phyloP scores from a whole-genome alignment of 140 eudicot species.

The Senecio squalidus region DNA sequence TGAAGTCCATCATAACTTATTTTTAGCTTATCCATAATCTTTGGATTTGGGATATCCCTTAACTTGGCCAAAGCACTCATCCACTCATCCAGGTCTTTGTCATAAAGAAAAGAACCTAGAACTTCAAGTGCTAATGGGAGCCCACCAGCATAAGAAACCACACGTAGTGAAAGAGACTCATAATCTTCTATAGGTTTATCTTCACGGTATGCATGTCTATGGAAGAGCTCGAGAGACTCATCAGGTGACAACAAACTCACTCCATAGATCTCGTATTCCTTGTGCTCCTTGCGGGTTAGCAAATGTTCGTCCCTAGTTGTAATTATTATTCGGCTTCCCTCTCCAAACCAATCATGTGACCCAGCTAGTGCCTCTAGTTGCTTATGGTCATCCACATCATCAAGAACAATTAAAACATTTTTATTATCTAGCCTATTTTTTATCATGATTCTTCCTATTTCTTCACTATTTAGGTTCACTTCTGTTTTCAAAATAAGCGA shows the following conservation, averaged over 20 bases:
- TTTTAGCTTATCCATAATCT: conserved; percentile 16
- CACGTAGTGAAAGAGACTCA: conserved; percentile 8
- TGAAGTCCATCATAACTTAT: conserved; percentile 28
- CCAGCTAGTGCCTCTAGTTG: conserved; percentile 31
- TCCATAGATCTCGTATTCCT: not conserved
- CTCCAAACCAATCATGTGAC: conserved; percentile 36
- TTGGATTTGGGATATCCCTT: conserved; percentile 4
- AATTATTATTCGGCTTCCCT: conserved; percentile 49
- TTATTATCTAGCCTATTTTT: conserved; percentile 15
- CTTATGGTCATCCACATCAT: conserved; percentile 32
- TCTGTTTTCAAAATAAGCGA: not conserved
- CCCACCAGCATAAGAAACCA: conserved; percentile 26
- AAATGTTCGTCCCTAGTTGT: conserved; percentile 38
- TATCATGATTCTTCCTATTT: conserved; percentile 15
- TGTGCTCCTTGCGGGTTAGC: conserved; percentile 6
- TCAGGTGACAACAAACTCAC: conserved; percentile 1
- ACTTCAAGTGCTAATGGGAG: conserved; percentile 29
- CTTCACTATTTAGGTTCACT: not conserved
- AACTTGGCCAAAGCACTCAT: conserved; percentile 15
- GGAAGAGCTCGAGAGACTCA: conserved; percentile 26
- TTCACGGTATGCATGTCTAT: not conserved
- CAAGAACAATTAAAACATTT: conserved; percentile 43
- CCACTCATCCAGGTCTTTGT: conserved; percentile 22
- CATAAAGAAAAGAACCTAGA: conserved; percentile 21
- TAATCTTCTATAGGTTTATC: conserved; percentile 5